phyloP scores from a whole-genome alignment of 1,284 basidiomycete genomes.

The Apiotrichum laibachii region DNA sequence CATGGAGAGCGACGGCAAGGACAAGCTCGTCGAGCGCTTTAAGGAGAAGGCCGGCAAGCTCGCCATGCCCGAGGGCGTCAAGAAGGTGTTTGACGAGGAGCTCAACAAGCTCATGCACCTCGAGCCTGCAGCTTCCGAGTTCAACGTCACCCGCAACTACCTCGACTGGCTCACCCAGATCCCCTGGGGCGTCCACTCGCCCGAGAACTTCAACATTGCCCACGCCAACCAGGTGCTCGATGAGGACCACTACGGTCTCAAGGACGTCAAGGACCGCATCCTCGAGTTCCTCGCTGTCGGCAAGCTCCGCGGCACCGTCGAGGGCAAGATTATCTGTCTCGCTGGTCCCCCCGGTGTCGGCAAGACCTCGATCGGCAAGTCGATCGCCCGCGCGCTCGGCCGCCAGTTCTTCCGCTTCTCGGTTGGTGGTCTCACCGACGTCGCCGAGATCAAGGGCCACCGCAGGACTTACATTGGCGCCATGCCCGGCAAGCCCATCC shows the following conservation, averaged over 20 bases:
- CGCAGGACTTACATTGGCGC: conserved; percentile 94
- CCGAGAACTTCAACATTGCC: conserved; percentile 86
- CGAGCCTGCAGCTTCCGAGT: conserved; percentile 89
- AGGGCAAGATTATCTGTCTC: conserved; percentile 97
- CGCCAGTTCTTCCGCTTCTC: conserved; percentile 64
- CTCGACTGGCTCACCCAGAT: conserved; percentile 95
- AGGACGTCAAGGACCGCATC: conserved; percentile 95
- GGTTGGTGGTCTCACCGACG: conserved; percentile 93
- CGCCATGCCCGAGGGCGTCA: conserved; percentile 89
- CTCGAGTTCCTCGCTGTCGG: conserved; percentile 97
- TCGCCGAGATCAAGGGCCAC: conserved; percentile 99
- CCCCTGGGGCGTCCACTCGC: conserved; percentile 93
- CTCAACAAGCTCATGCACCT: conserved; percentile 85
- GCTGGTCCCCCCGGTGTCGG: conserved; percentile 97
- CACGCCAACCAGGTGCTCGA: conserved; percentile 84
- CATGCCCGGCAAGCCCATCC: conserved; percentile 95
- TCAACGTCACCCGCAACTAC: conserved; percentile 94
- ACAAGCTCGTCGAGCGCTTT: conserved; percentile 95
- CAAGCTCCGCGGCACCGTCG: conserved; percentile 91
- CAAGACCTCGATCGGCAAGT: conserved; percentile 92
- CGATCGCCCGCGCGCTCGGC: conserved; percentile 53
- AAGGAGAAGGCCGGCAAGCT: conserved; percentile 80
- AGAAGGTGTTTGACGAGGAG: conserved; percentile 97
- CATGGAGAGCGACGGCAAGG: conserved; percentile 89
- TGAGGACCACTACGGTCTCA: conserved; percentile 94